Base-by-base conservation (phyloP, 2,329 filamentous ascomycete species). In the Ceratocystis variospora region DNA sequence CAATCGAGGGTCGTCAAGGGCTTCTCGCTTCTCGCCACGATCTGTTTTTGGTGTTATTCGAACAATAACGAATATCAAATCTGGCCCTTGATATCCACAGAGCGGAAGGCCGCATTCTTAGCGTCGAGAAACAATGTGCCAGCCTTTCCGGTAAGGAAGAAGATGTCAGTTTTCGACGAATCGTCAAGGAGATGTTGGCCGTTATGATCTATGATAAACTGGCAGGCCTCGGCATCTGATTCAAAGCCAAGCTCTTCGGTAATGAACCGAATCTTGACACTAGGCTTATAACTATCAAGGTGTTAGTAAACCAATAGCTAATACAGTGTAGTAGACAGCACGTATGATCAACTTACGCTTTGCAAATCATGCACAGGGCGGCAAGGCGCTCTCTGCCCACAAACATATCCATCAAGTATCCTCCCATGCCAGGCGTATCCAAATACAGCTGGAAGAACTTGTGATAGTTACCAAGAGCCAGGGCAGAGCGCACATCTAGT, bases 331-430 rank as follows among this genome's bases (percentile, higher is more conserved):
- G 25, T n/a, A 28, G 37, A 12, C 5, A 19, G 8, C 45, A 5
- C 7, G 8, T 7, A 46, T 3, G 28, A 46, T 68, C 15, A n/a
- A 85, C 93, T 80, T 79, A 99, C 94, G 89, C 86, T 89, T 84
- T 95, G 83, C 91, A 96, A 71, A 99, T 94, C 75, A 87, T 90
- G 75, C 90, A 87, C 74, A 99, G 79, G 70, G 94, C 94, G 73
- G 88, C 87, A 70, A 99, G 84, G 72, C 94, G 89, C 79, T 99
- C 93, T 74, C 94, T 87, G 73, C 87, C 87, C 75, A 97, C 88
- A 79, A 99, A 97, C 90, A 96, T 96, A 79, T 99, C 94, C 89
- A 99, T 96, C 63, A 99, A 83, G 77, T 97, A 97, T 71, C 89
- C 91, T 69, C 94, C 93, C 92, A 99, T 96, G 73, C 96, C 95